These are phyloP conservation scores for Lizanozyma gosingica DNA, from an alignment of 1,139 yeast genomes.

Conservation along the genomic window DNA sequence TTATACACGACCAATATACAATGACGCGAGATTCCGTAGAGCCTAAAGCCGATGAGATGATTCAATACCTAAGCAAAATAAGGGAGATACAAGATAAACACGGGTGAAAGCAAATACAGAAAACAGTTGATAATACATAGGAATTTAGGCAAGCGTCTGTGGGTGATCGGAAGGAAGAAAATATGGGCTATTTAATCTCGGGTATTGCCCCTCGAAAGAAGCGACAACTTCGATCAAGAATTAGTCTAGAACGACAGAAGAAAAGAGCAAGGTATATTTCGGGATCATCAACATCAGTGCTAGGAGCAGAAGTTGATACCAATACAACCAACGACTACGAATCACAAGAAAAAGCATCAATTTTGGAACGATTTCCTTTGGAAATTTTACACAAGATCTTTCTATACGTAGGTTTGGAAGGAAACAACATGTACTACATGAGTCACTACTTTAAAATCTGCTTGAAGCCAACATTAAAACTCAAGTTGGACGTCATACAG, in stretches of 20 bases:
- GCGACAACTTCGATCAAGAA: not conserved
- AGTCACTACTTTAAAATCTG: slow-evolving; percentile 16
- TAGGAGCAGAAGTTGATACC: not conserved
- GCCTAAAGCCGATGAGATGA: not conserved
- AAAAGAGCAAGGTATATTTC: not conserved
- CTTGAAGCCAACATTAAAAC: slow-evolving; percentile 11
- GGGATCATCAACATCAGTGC: not conserved
- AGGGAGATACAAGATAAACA: too few species aligned
- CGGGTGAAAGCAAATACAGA: too few species aligned
- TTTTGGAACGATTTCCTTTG: slow-evolving; percentile 19
- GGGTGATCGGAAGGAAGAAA: too few species aligned
- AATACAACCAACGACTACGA: too few species aligned
- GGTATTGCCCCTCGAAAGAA: not conserved
- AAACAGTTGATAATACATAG: too few species aligned
- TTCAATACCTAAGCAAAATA: too few species aligned
- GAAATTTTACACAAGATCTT: slow-evolving; percentile 26
- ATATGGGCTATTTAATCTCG: not conserved
- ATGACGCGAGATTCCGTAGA: too few species aligned
- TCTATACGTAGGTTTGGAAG: slow-evolving; percentile 19
- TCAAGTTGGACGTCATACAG: slow-evolving; percentile 9
- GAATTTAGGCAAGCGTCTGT: too few species aligned
- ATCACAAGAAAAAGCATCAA: slow-evolving; percentile 3
- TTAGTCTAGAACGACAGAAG: not conserved
- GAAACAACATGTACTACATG: slow-evolving; percentile 18
- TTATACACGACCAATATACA: not conserved